A percentile compares a stretch with the other conserved stretches of the same genome.
These are phyloP conservation scores for Skeletonema grethae DNA, from an alignment of 108 stramenopile genomes.

Conservation along the genomic window DNA sequence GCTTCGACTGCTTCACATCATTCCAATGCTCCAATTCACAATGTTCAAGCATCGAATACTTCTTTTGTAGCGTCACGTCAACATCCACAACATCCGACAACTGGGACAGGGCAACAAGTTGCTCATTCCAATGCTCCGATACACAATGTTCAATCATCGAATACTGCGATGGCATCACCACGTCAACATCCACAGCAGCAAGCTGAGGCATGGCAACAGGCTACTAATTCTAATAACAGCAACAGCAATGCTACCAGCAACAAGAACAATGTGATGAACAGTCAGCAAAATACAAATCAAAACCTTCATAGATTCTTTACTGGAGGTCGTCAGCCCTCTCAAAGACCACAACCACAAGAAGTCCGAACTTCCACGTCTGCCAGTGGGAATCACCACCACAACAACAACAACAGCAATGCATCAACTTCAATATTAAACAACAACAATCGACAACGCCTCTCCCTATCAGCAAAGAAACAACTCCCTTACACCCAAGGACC, in stretches of 20 bases:
- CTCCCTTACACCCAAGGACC: constrained; percentile 59
- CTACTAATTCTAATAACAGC: too few relatives aligned
- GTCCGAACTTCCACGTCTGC: background rate
- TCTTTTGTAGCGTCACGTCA: background rate
- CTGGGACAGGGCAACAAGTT: background rate
- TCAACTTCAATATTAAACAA: background rate
- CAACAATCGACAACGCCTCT: background rate
- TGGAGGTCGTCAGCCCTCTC: background rate
- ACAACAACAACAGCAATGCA: background rate
- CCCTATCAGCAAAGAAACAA: constrained; percentile 7
- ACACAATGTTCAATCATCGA: too few relatives aligned
- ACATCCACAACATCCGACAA: constrained; percentile 5
- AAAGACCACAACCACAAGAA: constrained; percentile 7
- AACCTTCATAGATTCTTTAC: constrained; percentile 9
- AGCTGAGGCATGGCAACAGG: background rate
- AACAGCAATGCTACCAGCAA: background rate
- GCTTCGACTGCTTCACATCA: background rate
- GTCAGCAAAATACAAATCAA: background rate
- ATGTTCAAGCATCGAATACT: background rate
- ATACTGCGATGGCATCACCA: too few relatives aligned
- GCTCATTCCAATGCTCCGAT: too few relatives aligned
- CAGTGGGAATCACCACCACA: background rate
- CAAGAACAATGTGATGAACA: background rate
- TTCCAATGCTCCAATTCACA: background rate
- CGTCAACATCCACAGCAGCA: too few relatives aligned